Conservation (phyloP, 164 flowering plant genomes). For the Saururus chinensis region DNA sequence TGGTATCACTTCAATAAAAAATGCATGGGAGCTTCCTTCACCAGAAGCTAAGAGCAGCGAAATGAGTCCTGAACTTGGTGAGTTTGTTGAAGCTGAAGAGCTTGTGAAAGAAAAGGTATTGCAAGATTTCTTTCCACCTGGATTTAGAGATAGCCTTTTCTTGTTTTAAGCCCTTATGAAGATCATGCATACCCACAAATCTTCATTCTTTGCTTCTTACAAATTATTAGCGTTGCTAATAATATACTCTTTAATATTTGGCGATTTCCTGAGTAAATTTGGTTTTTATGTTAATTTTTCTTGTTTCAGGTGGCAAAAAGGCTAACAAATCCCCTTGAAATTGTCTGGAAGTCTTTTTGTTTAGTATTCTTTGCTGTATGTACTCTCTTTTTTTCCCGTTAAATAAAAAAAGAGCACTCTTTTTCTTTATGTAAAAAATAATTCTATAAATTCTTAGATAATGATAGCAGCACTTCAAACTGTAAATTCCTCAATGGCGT, state of each 20-base stretch:
- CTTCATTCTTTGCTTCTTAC: too few species aligned
- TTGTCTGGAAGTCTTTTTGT: slow-evolving; percentile 93
- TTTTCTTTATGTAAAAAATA: too few species aligned
- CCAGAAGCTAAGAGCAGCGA: slow-evolving; percentile 29
- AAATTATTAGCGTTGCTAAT: too few species aligned
- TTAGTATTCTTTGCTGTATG: slow-evolving; percentile 93
- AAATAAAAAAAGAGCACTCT: too few species aligned
- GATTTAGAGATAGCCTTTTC: not conserved
- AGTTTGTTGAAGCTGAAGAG: slow-evolving; percentile 90
- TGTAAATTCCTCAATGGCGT: not conserved
- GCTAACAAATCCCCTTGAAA: slow-evolving; percentile 77
- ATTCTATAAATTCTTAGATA: too few species aligned
- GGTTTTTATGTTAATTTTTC: too few species aligned
- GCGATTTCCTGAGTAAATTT: too few species aligned
- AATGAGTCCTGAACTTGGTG: slow-evolving; percentile 60
- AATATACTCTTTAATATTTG: too few species aligned
- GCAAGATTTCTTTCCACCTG: not conserved
- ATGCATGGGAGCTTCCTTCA: slow-evolving; percentile 95
- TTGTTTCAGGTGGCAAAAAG: slow-evolving; percentile 50
- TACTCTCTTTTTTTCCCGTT: slow-evolving; percentile 8
- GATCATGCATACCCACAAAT: not conserved
- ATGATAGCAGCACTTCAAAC: too few species aligned
- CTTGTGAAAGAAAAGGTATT: slow-evolving; percentile 89
- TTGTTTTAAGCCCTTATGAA: not conserved
- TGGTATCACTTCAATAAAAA: slow-evolving; percentile 84